These are phyloP conservation scores for Auricularia auricula-judae DNA, from an alignment of 768 basidiomycete species.

Conservation along the genomic window DNA sequence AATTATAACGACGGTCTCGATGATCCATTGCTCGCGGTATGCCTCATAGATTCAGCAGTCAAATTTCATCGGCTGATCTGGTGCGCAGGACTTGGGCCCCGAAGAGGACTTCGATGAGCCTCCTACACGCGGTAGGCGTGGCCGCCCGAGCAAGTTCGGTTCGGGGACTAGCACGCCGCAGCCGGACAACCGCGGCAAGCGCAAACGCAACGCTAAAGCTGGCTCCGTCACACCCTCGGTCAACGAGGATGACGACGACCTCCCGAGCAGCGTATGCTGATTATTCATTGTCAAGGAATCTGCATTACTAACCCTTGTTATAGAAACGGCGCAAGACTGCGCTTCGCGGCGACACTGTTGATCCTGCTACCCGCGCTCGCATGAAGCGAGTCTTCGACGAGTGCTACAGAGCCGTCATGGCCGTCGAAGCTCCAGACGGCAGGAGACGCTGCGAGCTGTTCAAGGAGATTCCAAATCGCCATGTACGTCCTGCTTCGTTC, in stretches of 20 bases:
- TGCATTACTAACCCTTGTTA: slow-evolving; percentile 3
- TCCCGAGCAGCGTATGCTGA: slow-evolving; percentile 49
- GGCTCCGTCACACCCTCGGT: slow-evolving; percentile 69
- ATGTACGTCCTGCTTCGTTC: slow-evolving; percentile 41
- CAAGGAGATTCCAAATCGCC: slow-evolving; percentile 64
- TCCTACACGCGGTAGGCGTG: neutral
- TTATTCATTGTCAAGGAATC: neutral
- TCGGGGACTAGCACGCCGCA: slow-evolving; percentile 3
- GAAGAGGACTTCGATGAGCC: slow-evolving; percentile 12
- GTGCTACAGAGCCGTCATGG: slow-evolving; percentile 61
- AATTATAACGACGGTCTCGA: slow-evolving; percentile 93
- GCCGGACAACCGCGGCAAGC: slow-evolving; percentile 34
- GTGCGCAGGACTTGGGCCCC: neutral
- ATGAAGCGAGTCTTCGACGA: slow-evolving; percentile 80
- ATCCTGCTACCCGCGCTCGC: slow-evolving; percentile 47
- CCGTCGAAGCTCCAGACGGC: slow-evolving; percentile 59
- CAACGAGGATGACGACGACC: slow-evolving; percentile 66
- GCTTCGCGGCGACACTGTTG: slow-evolving; percentile 5
- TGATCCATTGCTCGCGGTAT: slow-evolving; percentile 82
- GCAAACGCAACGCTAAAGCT: slow-evolving; percentile 63
- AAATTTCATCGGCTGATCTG: neutral
- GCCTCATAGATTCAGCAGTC: slow-evolving; percentile 10
- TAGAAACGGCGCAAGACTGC: slow-evolving; percentile 82
- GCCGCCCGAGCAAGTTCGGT: slow-evolving; percentile 1
- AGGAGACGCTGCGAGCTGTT: slow-evolving; percentile 81